Evolutionary conservation across 306 rosid genomes (phyloP), one percentile per base, ranked within the genome.

Genomic region (Arachis stenosperma): DNA sequence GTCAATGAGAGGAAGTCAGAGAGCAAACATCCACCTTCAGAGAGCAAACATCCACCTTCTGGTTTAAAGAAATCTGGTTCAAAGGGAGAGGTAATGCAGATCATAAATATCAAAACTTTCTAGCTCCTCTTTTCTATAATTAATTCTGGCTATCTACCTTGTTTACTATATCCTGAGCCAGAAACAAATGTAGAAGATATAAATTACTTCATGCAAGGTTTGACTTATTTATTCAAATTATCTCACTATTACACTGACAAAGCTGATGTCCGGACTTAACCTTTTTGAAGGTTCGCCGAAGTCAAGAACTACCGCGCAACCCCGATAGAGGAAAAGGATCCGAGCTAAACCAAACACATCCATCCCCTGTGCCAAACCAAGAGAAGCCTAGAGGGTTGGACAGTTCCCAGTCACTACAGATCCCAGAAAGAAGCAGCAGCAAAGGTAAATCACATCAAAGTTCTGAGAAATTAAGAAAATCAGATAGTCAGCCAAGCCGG

Each of bases 271-370:
- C 67, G 82, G 86, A 61, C 86, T 87, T 72, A 91, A 95, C 81
- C 87, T 95, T 95, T 79, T 79, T 95, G 92, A 91, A 95, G 86
- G 98, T 89, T 84, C 75, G 83, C 37, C 85, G 88, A 12, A 82
- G 70, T 75, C 98, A 88, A 69, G 74, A 61, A 79, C 85, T n/a
- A 14, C 65, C 77, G 91, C 81, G 75, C 53, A 79, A 54, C 65
- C 72, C 10, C 43, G 91, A 81, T 1, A 90, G 77, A 73, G 76
- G 85, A 67, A 82, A 82, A 61, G 92, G 85, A 57, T 70, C 53
- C 39, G 89, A 83, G 13, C 55, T 76, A 40, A 72, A 61, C 6
- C 86, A 68, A 65, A 17, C 71, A 46, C 69, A 22, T 68, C 75
- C 69, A 69, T 78, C 81, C 43, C 68, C 74, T 8, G 73, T 13